Conservation (phyloP, 2,329 filamentous ascomycete species). For the Dryadomyces quercivorus region DNA sequence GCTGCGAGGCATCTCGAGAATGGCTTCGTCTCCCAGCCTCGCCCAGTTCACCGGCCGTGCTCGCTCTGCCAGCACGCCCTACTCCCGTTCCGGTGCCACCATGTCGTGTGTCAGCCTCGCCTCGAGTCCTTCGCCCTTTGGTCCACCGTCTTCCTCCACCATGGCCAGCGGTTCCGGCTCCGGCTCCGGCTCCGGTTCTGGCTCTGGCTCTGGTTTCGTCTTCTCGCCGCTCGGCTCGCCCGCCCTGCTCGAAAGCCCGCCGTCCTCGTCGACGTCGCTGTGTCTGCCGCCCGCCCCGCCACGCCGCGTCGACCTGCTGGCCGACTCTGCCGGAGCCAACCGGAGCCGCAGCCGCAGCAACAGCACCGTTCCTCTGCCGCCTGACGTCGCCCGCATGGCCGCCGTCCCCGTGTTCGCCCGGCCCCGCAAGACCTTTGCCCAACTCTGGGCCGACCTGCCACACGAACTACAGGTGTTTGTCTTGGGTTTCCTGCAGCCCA, state of each 20-base stretch:
- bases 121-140: conserved; percentile 28
- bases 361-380: too few species aligned
- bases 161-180: conserved; percentile 10
- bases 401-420: conserved; percentile 34
- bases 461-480: conserved; percentile 71
- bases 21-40: conserved; percentile 68
- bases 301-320: conserved; percentile 30
- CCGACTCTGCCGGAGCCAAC: neutral
- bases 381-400: conserved; percentile 13
- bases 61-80: conserved; percentile 56
- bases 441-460: conserved; percentile 74
- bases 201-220: conserved; percentile 4
- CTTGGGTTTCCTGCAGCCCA: conserved; percentile 63
- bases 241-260: conserved; percentile 12
- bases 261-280: conserved; percentile 19
- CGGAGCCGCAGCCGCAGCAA: conserved; percentile 27
- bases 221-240: conserved; percentile 19
- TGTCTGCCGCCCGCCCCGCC: conserved; percentile 24
- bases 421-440: conserved; percentile 32
- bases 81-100: conserved; percentile 36
- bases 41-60: conserved; percentile 45
- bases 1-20: conserved; percentile 63
- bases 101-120: conserved; percentile 44
- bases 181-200: neutral
- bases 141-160: conserved; percentile 17